A percentile compares a stretch with the other conserved stretches of the same genome.
Conservation (phyloP, 768 basidiomycete species). For the Leucocoprinus leucothites region DNA sequence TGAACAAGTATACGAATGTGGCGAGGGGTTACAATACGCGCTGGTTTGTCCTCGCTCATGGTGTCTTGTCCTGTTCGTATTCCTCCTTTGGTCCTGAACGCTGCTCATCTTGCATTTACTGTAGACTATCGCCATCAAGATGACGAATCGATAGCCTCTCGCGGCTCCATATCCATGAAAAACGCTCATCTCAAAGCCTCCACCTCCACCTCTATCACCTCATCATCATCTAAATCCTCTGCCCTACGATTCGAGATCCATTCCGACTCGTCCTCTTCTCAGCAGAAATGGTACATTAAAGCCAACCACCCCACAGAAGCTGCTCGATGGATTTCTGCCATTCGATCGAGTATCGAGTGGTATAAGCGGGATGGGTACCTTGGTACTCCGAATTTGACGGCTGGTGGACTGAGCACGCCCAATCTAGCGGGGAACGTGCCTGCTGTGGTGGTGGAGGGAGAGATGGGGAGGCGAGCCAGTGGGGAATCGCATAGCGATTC, state of each 20-base stretch:
- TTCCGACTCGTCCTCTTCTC: conserved; percentile 42
- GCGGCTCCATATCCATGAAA: conserved; percentile 88
- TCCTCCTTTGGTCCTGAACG: background rate
- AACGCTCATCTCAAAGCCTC: too few relatives aligned
- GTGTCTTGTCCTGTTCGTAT: conserved; percentile 76
- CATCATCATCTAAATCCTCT: conserved; percentile 34
- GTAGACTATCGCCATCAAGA: conserved; percentile 84
- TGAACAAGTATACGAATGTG: conserved; percentile 92
- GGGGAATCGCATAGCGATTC: conserved; percentile 39
- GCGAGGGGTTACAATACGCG: conserved; percentile 85
- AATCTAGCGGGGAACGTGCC: too few relatives aligned
- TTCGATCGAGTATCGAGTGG: conserved; percentile 73
- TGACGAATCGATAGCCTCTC: conserved; percentile 80
- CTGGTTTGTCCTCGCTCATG: conserved; percentile 90
- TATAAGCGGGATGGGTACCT: conserved; percentile 32
- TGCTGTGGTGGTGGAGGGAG: too few relatives aligned
- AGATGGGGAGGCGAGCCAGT: conserved; percentile 31
- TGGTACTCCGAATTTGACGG: background rate
- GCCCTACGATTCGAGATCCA: conserved; percentile 81
- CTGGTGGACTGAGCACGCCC: background rate
- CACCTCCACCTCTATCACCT: conserved; percentile 21
- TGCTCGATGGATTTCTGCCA: conserved; percentile 79
- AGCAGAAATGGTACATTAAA: conserved; percentile 80
- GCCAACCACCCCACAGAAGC: conserved; percentile 90
- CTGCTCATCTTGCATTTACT: background rate